Base-by-base conservation (phyloP, 495 filamentous ascomycete species). In the Tuber borchii region DNA sequence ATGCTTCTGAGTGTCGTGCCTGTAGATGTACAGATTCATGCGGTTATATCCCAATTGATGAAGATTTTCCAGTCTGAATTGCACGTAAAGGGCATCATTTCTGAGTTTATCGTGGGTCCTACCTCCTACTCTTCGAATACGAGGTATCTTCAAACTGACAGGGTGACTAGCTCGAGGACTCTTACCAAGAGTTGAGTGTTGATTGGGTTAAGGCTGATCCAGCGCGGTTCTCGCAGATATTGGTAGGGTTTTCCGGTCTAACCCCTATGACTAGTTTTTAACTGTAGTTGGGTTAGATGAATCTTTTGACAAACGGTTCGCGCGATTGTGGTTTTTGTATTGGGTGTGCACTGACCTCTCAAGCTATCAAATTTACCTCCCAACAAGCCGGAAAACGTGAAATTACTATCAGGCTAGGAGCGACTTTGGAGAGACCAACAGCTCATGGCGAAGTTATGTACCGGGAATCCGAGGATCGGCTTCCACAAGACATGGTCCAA, bases 351-450 rank as follows among this genome's bases (percentile, higher is more conserved):
- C 86, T 94, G 5, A 87, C 92, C 79, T 91, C 90, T 8, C 94
- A 95, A 78, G 91, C 92, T 17, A 92, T 95, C 83, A 94, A 94
- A 79, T 95, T 94, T 80, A 94, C 91, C 16, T 83, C 85, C n/a
- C 77, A 80, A 40, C 76, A 74, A 44, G 84, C 85, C 14, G 86
- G 85, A 3, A 86, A 86, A 75, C 86, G 90, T 72, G 87, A 86
- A 2, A 94, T 96, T 69, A 87, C 86, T 70, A 89, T 95, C 40
- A 90, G 87, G 6, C 86, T 96, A 56, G 90, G 89, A 12, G 93
- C 93, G 1, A 90, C 91, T 7, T 84, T 79, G 40, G 84, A 88
- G 42, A 83, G 85, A 17, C 89, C 89, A 5, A 85, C 85, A 16
- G 86, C 84, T 42, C 77, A 80, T 45, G 80, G 80, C 9, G 34